Percentiles rank a stretch among this genome's conserved stretches.
These are phyloP conservation scores for Skeletonema grethae DNA, from an alignment of 108 stramenopile genomes.

Conservation along the genomic window DNA sequence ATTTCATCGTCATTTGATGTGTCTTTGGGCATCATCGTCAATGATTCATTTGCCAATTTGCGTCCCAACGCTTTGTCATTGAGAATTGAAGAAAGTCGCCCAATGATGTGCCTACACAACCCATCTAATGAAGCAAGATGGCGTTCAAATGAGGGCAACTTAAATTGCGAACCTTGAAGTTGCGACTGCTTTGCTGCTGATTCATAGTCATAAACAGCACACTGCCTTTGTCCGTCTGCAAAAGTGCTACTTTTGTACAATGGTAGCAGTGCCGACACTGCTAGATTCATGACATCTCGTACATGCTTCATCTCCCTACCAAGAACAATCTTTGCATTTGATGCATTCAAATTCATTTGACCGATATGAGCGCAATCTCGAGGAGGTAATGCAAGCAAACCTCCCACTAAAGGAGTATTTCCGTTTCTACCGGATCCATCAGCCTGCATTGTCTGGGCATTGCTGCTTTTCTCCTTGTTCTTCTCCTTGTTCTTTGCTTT, in stretches of 20 bases:
- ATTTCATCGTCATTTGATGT: neutral
- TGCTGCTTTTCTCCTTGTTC: neutral
- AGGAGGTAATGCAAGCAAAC: slow-evolving; percentile 12
- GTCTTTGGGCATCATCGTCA: neutral
- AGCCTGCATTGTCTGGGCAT: neutral
- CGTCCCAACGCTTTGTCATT: slow-evolving; percentile 11
- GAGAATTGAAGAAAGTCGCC: slow-evolving; percentile 20
- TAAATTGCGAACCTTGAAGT: neutral
- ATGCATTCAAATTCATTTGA: neutral
- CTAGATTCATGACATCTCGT: slow-evolving; percentile 34
- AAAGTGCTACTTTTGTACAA: slow-evolving; percentile 17
- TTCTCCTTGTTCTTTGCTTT: slow-evolving; percentile 17
- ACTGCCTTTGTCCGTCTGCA: slow-evolving; percentile 1
- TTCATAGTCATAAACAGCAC: slow-evolving; percentile 46
- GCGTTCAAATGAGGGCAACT: neutral
- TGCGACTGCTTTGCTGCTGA: slow-evolving; percentile 17
- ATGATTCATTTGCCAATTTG: neutral
- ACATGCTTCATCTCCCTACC: slow-evolving; percentile 37
- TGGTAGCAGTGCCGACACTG: slow-evolving; percentile 33
- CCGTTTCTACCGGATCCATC: neutral
- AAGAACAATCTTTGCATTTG: slow-evolving; percentile 15
- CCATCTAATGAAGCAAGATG: slow-evolving; percentile 37
- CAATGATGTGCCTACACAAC: slow-evolving; percentile 33
- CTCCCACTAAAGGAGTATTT: slow-evolving; percentile 17
- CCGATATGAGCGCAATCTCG: neutral